Evolutionary conservation across 2,329 filamentous ascomycete genomes (phyloP), one percentile per base, ranked within the genome.

Genomic region (Pseudopyrenochaeta lycopersici): DNA sequence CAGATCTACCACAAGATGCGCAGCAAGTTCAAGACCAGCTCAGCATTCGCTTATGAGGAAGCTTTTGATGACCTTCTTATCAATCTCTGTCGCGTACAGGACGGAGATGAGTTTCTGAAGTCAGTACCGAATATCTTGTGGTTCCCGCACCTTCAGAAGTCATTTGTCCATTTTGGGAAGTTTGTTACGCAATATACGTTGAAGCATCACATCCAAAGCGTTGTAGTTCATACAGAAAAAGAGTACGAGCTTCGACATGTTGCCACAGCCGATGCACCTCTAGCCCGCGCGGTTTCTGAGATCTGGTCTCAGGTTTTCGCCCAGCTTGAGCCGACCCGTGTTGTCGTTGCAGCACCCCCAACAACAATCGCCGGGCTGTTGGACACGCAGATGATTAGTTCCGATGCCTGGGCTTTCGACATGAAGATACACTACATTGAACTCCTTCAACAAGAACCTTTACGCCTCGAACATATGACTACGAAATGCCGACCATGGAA

Each of bases 321-420:
- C 0, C 47, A 35, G 18, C 36, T 77, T 4, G 66, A 76, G 15
- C 75, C 74, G 1, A 40, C 20, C 1, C 67, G 72, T 4, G 40
- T 81, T 2, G 69, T 75, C 1, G 71, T 80, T 7, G 62, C 77
- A 2, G 87, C 88, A 0, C 84, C 88, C 6, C 87, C 88, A 0
- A 78, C 82, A 3, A 84, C 86, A 15, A 78, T 92, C 7, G 86
- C 87, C 1, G 81, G 81, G 0, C 77, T 91, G 43, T 75, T 89
- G 4, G 84, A 84, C 15, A 83, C 83, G 4, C 80, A 78, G 52
- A 77, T 90, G 23, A 81, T 84, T 44, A 77, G 85, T 33, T 79
- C 79, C 9, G 85, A 89, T 64, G 78, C 78, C 4, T 89, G 87
- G 86, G 82, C 82, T 20, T 90, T 90, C 62, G 81, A 85, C 49